Base-by-base conservation (phyloP, 805 yeast species). In the Pichia ethanolica region DNA sequence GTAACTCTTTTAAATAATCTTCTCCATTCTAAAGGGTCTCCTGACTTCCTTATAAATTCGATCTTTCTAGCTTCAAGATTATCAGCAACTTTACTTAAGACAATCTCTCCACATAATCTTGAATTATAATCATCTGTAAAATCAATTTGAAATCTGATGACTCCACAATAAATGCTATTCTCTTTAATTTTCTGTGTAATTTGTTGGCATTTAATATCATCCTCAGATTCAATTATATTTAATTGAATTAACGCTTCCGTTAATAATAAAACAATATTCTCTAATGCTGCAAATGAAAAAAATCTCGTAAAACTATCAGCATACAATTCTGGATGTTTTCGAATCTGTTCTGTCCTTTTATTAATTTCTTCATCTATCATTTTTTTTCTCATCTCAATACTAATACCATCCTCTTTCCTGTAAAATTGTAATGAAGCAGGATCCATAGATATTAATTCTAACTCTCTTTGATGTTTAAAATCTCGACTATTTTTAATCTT, bases 1-100 rank as follows among this genome's bases (percentile, higher is more conserved):
- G 82, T 75, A 33, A 81, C 70, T 43, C 72, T 71, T 58, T 81
- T 80, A 65, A 84, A 83, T 20, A 83, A 66, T 13, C 81, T 65
- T 63, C 89, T 71, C 89, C 89, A 83, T 61, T 83, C 89, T 39
- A 83, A 60, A 0, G 89, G 89, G 64, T 83, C 89, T 0, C 86
- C 87, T 35, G 73, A 72, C 4, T 73, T 67, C 55, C 78, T 79
- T 36, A 74, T 63, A 56, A 83, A 82, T 47, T 75, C 78, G 0
- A 83, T 70, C 46, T 73, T 75, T 50, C 76, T 72, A 46, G 74
- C 66, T 10, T 63, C 60, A 46, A 67, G 56, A 32, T 68, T 67
- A 34, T 69, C 72, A 0, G 65, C 64, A 49, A 75, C 59, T 36
- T 65, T 62, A 3, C 68, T 60, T 10, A 81, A 69, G 30, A 67